Evolutionary conservation across 2,329 filamentous ascomycete species (phyloP), one percentile per base, ranked within the genome.

Genomic region (Lithohypha guttulata): DNA sequence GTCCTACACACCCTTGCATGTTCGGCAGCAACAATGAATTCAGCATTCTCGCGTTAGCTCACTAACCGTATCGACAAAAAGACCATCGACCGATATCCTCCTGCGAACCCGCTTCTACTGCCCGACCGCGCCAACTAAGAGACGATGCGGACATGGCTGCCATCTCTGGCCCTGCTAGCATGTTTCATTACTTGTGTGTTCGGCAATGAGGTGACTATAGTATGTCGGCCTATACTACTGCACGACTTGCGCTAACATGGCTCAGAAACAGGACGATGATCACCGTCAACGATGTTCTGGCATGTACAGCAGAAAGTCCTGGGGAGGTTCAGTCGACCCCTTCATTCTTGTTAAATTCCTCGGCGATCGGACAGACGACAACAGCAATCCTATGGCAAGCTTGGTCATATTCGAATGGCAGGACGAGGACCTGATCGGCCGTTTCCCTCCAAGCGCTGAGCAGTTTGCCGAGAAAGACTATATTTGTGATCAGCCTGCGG

Each of bases 351-450:
- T 85, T 59, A 85, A 84, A 56, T 93, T 94, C 55, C 43, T 50
- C 9, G 43, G 47, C 7, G 63, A 81, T 27, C 71, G 75, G 47
- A 61, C 67, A 61, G 64, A 72, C 42, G 70, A 73, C 21, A 69
- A 78, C 41, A 65, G 71, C 31, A 81, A 93, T 57, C 81, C 83
- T 4, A 68, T 84, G 29, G 80, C 86, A 48, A 93, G 85, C 59
- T 63, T 95, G 51, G 70, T 94, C 37, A 80, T 98, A 47, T 98
- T 94, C 59, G 89, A 98, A 63, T 98, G 87, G 84, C 78, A 73
- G 50, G 91, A 98, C 56, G 78, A 82, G 56, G 64, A 75, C 36
- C 69, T 89, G 40, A 77, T 98, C 48, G 87, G 89, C 29, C 71
- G 81, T 42, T 70, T 71, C 23, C 66, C 75, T 35, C 67, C 68